Evolutionary conservation across 129 eudicot genomes (phyloP), one percentile per base, ranked within the genome.

Genomic region (Flaveria brownii): DNA sequence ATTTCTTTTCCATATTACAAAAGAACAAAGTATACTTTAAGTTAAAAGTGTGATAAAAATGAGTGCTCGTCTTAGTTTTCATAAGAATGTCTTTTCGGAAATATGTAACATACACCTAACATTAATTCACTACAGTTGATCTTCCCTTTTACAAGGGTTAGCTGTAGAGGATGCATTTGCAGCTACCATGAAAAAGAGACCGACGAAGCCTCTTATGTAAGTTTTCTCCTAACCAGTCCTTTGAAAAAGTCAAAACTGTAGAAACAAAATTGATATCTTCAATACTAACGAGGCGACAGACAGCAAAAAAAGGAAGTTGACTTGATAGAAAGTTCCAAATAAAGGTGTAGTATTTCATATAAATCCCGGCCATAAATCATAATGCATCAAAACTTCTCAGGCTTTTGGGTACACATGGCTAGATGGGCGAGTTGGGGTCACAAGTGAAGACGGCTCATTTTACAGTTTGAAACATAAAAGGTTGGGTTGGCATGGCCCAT

Each of bases 171-270:
- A 63, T 28, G 69, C 45, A 30, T 63, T 63, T 63, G 69, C 69
- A 30, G 69, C 70, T 54, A 41, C 74, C 69, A 20, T 46, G 39
- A 41, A 49, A 17, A 46, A 42, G 26, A 62, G 63, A 45, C 10
- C 17, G 22, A 57, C 47, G 61, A 72, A 23, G 50, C 46, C 51
- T 73, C 39, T 84, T 77, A 88, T 9, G 65, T 70, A 70, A 90
- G 82, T 72, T 90, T 93, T 66, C 92, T 87, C 82, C 80, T 90
- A 82, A 93, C 87, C n/a, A 93, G 89, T 82, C 98, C 98, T 84
- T 90, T 85, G 61, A 93, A 93, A 88, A 93, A 90, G 84, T 93
- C 98, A n/a, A 93, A 88, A 82, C 97, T 93, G 97, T 46, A 83
- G 15, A 64, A 49, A 76, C 9, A 76, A 49, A 76, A 47, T 49